Evolutionary conservation across 129 eudicot genomes (phyloP), one percentile per base, ranked within the genome.

Genomic region (Sambucus nigra): DNA sequence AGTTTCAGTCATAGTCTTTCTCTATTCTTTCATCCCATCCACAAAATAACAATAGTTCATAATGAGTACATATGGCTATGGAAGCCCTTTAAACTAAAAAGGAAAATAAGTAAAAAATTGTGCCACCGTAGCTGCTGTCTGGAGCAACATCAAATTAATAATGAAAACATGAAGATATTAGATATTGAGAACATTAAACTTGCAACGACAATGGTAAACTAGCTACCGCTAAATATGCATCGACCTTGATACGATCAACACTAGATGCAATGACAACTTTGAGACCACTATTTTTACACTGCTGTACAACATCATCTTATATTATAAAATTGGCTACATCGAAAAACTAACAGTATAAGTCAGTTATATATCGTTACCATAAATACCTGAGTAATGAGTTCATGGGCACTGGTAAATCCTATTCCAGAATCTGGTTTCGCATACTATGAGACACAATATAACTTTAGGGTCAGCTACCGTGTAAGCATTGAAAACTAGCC

Each of bases 181-280:
- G n/a, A n/a, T n/a, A n/a, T n/a, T n/a, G n/a, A n/a, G n/a, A n/a
- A n/a, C n/a, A n/a, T n/a, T n/a, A 38, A 61, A 35, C 97, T 76
- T 76, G 86, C 99, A 82, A 59, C 55, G 95, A 75, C 60, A 82
- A 14, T 44, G 87, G 71, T 60, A 91, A 79, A 67, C 95, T 94
- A 63, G 99, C 84, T 53, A 95, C 99, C 9, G 84, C 82, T 62
- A 91, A 66, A 65, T 91, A 85, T 41, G 99, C 99, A 70, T 91
- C 94, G 42, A 91, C 95, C 64, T 91, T 91, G 63, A 91, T 75
- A 29, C 95, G 89, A 60, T 85, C 95, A 63, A 95, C 99, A 52
- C 99, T 91, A 51, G 99, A 91, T 26, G 99, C 99, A 64, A 91
- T 95, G 33, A 91, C 95, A 56, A 91, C 95, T 79, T 82, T 91